Evolutionary conservation across 768 basidiomycete genomes (phyloP).

Genomic region (Coprinopsis marcescibilis): DNA sequence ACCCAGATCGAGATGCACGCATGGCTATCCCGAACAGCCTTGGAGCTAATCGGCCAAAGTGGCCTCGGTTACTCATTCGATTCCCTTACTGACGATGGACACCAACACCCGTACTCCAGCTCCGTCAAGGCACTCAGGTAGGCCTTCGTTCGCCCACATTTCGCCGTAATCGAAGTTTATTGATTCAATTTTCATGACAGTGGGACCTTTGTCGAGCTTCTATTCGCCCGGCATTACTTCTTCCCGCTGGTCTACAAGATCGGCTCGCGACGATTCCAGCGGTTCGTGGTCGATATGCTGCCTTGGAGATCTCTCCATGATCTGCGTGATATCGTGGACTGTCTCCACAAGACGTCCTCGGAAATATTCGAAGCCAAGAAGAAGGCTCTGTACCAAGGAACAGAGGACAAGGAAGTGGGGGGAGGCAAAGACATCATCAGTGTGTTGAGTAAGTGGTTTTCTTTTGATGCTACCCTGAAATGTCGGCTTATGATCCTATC

Average conservation of each 20-base stretch:
- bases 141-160: constrained; percentile 8
- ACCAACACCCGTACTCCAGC: constrained; percentile 21
- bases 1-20: constrained; percentile 12
- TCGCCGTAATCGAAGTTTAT: not conserved
- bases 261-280: constrained; percentile 25
- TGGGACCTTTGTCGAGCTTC: not conserved
- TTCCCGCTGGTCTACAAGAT: constrained; percentile 17
- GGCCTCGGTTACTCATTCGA: constrained; percentile 29
- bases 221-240: constrained; percentile 6
- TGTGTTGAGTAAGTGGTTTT: constrained; percentile 34
- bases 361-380: constrained; percentile 34
- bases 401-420: constrained; percentile 31
- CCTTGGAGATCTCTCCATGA: constrained; percentile 24
- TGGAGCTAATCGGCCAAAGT: constrained; percentile 27
- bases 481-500: not conserved
- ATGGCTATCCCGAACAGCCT: constrained; percentile 25
- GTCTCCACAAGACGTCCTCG: constrained; percentile 30
- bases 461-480: not conserved
- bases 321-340: constrained; percentile 26
- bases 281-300: constrained; percentile 27
- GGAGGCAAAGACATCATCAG: constrained; percentile 43
- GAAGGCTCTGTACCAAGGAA: constrained; percentile 27
- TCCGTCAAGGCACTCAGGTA: constrained; percentile 24
- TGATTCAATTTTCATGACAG: not conserved
- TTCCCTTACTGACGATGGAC: constrained; percentile 20